Percentiles rank a stretch among this genome's conserved stretches.
Conservation (phyloP, 2,329 filamentous ascomycete genomes). For the Penicillium sclerotiorum region DNA sequence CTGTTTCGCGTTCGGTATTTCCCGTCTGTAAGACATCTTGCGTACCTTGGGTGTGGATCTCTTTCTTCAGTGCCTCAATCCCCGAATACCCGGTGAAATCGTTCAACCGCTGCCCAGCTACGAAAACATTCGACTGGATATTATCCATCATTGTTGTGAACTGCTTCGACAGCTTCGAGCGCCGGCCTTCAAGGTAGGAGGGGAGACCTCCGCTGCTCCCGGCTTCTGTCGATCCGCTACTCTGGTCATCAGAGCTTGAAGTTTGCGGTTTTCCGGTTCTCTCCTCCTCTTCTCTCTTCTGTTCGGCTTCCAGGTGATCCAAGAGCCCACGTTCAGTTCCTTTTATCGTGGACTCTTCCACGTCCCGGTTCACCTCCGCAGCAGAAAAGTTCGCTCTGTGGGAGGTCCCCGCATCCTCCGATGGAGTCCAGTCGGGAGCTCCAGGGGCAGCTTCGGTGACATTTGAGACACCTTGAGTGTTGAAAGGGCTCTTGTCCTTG, state of each 20-base stretch:
- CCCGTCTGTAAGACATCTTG: background rate
- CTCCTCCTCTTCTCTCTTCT: conserved; percentile 7
- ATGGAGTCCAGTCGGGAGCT: conserved; percentile 18
- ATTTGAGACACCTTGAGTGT: conserved; percentile 18
- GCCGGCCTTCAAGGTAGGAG: conserved; percentile 46
- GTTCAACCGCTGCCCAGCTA: conserved; percentile 86
- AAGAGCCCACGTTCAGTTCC: conserved; percentile 17
- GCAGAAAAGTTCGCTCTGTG: conserved; percentile 13
- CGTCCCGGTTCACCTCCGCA: conserved; percentile 11
- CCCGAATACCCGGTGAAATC: conserved; percentile 91
- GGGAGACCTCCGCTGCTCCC: conserved; percentile 32
- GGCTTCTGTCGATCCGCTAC: background rate
- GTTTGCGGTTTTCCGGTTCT: background rate
- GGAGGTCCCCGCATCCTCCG: conserved; percentile 26
- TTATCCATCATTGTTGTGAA: conserved; percentile 83
- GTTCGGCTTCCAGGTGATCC: conserved; percentile 10
- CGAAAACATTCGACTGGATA: conserved; percentile 79
- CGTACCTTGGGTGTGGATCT: conserved; percentile 70
- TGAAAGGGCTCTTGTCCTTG: conserved; percentile 21
- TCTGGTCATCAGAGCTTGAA: background rate
- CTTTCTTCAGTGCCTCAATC: conserved; percentile 80
- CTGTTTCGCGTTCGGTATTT: background rate
- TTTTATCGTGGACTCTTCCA: conserved; percentile 8
- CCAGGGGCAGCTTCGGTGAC: conserved; percentile 22
- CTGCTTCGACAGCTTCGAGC: conserved; percentile 61